Evolutionary conservation across 768 basidiomycete species (phyloP).

Genomic region (Leccinum subgranulosum): DNA sequence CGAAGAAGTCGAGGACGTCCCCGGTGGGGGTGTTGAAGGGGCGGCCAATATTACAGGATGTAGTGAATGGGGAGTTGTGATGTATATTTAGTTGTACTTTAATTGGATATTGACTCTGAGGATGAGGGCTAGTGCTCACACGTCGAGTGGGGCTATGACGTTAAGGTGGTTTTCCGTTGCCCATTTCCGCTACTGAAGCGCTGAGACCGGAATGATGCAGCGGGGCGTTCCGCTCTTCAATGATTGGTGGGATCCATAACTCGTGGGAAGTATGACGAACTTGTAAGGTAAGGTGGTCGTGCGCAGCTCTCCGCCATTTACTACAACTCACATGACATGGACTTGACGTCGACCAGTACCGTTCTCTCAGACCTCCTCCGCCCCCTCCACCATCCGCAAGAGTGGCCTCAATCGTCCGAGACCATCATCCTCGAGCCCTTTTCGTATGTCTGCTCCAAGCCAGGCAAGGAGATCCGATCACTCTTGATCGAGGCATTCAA

Average conservation of each 20-base stretch:
- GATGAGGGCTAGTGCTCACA: background rate
- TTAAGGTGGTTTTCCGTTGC: background rate
- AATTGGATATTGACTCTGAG: background rate
- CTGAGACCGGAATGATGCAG: no score
- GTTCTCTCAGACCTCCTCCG: constrained; percentile 17
- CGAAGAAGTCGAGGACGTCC: constrained; percentile 37
- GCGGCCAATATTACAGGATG: constrained; percentile 58
- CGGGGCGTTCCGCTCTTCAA: constrained; percentile 19
- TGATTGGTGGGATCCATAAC: constrained; percentile 40
- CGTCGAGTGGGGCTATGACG: background rate
- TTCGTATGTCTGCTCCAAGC: constrained; percentile 75
- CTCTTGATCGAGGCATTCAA: constrained; percentile 94
- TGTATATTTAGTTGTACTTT: background rate
- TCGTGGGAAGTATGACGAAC: background rate
- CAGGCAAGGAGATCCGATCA: constrained; percentile 90
- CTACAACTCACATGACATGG: background rate
- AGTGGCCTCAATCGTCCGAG: constrained; percentile 37
- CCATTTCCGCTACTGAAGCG: background rate
- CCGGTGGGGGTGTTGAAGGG: constrained; percentile 46
- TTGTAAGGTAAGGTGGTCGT: background rate
- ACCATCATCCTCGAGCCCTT: constrained; percentile 75
- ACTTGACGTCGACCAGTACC: constrained; percentile 9
- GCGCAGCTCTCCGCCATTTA: background rate
- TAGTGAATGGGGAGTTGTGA: constrained; percentile 44
- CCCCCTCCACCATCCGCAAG: constrained; percentile 16